Percentiles rank a stretch among this genome's conserved stretches.
Evolutionary conservation across 2,329 filamentous ascomycete species (phyloP).

Genomic region (Lachnellula willkommii): DNA sequence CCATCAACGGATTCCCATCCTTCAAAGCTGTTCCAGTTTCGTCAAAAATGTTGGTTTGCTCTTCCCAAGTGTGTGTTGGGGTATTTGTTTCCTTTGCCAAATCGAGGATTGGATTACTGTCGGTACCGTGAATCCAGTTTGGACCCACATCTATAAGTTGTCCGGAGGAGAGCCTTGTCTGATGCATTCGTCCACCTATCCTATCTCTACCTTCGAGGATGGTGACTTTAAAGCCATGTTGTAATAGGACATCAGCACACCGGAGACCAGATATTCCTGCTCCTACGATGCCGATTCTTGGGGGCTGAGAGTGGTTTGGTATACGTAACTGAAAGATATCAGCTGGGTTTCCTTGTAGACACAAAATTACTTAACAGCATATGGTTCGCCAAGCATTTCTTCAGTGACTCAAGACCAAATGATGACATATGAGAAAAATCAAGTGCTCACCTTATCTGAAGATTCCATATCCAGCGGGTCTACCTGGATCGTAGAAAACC

Average conservation of each 20-base stretch:
- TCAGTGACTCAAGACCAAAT: not conserved
- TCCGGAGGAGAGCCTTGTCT: conserved; percentile 23
- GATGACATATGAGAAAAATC: not conserved
- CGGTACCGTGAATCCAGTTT: conserved; percentile 33
- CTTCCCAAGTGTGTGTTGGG: conserved; percentile 42
- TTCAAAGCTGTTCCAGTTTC: conserved; percentile 25
- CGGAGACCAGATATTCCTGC: conserved; percentile 52
- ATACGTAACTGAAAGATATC: conserved; percentile 1
- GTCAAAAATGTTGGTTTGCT: conserved; percentile 41
- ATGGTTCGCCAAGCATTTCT: too few species aligned
- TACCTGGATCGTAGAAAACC: conserved; percentile 4
- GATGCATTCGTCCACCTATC: conserved; percentile 42
- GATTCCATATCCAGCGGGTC: conserved; percentile 12
- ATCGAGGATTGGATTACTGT: conserved; percentile 45
- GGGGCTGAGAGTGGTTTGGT: not conserved
- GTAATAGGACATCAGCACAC: conserved; percentile 50
- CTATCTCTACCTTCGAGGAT: conserved; percentile 53
- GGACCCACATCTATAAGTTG: conserved; percentile 24
- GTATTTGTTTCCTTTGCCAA: conserved; percentile 46
- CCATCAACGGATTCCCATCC: conserved; percentile 28
- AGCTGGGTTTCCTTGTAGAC: not conserved
- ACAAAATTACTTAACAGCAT: too few species aligned
- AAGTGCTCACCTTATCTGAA: conserved; percentile 10
- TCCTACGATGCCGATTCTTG: conserved; percentile 42
- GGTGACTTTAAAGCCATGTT: conserved; percentile 48